Evolutionary conservation across 768 basidiomycete genomes (phyloP).

Genomic region (Russula griseocarnosa): DNA sequence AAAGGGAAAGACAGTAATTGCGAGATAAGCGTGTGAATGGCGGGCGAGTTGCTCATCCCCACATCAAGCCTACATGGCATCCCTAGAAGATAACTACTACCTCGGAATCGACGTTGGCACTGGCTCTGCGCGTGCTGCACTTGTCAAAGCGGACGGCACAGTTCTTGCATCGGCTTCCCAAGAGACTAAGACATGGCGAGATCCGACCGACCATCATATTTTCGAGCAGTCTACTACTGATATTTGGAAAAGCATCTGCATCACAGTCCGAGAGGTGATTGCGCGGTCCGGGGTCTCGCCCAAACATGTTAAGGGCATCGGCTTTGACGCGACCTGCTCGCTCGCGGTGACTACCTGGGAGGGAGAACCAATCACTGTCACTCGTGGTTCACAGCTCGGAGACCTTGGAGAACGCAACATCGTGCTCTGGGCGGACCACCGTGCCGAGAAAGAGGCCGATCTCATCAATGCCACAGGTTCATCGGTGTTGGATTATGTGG

Average conservation of each 20-base stretch:
- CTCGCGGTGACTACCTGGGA: conserved; percentile 76
- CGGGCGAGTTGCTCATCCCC: not conserved
- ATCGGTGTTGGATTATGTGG: conserved; percentile 88
- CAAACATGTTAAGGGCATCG: conserved; percentile 72
- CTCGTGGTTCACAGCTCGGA: conserved; percentile 61
- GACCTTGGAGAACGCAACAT: conserved; percentile 73
- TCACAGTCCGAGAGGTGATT: conserved; percentile 61
- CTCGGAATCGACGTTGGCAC: conserved; percentile 87
- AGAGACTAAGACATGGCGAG: conserved; percentile 82
- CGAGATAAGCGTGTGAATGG: too few relatives aligned
- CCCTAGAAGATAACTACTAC: conserved; percentile 44
- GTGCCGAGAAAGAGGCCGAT: conserved; percentile 88
- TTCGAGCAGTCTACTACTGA: conserved; percentile 94
- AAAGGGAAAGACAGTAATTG: too few relatives aligned
- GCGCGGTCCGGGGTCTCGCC: conserved; percentile 52
- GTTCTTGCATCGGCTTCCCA: conserved; percentile 77
- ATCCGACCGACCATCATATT: conserved; percentile 79
- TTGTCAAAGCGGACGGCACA: conserved; percentile 65
- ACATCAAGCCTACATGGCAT: conserved; percentile 34
- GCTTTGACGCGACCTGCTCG: conserved; percentile 96
- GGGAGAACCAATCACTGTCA: conserved; percentile 73
- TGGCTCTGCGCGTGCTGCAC: conserved; percentile 84
- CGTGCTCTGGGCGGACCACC: conserved; percentile 95
- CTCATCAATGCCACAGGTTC: conserved; percentile 83
- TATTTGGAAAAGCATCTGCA: conserved; percentile 74